Base-by-base conservation (phyloP, 2,329 filamentous ascomycete genomes). In the Aspergillus fijiensis region DNA sequence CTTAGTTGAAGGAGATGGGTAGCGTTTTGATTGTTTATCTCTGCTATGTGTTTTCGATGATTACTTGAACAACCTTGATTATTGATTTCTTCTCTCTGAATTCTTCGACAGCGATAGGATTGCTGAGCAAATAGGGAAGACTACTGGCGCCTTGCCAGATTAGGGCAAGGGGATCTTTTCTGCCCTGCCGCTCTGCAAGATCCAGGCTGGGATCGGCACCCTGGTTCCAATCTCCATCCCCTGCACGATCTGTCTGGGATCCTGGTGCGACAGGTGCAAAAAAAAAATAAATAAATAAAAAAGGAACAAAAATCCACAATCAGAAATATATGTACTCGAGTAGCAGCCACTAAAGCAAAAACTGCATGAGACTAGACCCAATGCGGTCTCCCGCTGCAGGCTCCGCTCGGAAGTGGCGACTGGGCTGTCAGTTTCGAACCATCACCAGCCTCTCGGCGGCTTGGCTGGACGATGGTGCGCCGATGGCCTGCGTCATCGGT, bases 231-330 rank as follows among this genome's bases (percentile, higher is more conserved):
- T 35, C 51, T 48, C 50, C 50, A 54, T 42, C 35, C 51, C 51
- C 51, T 59, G 57, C 57, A 59, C 51, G 57, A 59, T 59, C 57
- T 39, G 51, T 59, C 57, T 39, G 51, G 51, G 57, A 54, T 29
- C 52, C 14, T 55, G 42, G 48, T 42, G 39, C 52, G 31, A 47
- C 52, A 48, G 48, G 16, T 47, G 27, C 7, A 25, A 16, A 31
- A 49, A 42, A 45, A 52, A 14, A 31, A 31, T 21, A 33, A 19
- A 19, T 19, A 19, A 7, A 29, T 19, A 31, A 33, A 19, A 33
- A 45, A 54, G 27, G 7, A 29, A 29, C 27, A 29, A 9, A 29
- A 29, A 29, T 29, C 27, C 27, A 29, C 27, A 29, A 9, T 9
- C 27, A 29, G 5, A 29, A 29, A 29, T 9, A 29, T 29, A 2